These are phyloP conservation scores for Tylopilus microsporus DNA, from an alignment of 1,284 basidiomycete genomes.

Conservation along the genomic window DNA sequence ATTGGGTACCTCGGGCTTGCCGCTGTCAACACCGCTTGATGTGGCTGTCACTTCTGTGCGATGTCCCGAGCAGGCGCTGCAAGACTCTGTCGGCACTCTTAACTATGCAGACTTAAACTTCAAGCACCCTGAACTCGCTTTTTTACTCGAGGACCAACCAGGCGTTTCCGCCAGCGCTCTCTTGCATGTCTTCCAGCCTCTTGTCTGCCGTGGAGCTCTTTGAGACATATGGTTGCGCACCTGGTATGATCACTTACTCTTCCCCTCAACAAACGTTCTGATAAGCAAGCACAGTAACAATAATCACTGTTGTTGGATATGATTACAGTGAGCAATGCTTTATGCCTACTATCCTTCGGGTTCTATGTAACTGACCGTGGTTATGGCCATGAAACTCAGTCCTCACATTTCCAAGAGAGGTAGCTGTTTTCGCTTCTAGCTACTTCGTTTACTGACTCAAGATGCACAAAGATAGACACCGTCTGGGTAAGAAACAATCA, in stretches of 20 bases:
- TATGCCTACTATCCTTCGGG: background rate
- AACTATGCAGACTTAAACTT: background rate
- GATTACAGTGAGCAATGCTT: conserved; percentile 1
- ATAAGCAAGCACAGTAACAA: background rate
- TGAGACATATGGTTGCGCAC: background rate
- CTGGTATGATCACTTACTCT: background rate
- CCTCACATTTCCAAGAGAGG: conserved; percentile 5
- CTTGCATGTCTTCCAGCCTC: background rate
- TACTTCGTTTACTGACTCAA: background rate
- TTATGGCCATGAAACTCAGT: background rate
- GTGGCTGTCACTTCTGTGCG: too few species aligned
- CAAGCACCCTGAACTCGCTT: background rate
- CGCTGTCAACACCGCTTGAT: too few species aligned
- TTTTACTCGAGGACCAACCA: background rate
- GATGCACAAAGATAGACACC: conserved; percentile 5
- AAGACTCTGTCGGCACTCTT: too few species aligned
- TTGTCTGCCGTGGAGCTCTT: background rate
- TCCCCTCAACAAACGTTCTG: background rate
- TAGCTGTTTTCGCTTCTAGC: background rate
- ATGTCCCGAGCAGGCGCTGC: too few species aligned
- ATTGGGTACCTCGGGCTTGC: too few species aligned
- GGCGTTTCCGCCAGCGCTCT: background rate
- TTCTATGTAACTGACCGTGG: background rate
- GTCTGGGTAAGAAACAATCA: conserved; percentile 7
- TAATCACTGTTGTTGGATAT: background rate